Conservation (phyloP, 1,284 basidiomycete genomes). For the Ceratobasidium sp. region DNA sequence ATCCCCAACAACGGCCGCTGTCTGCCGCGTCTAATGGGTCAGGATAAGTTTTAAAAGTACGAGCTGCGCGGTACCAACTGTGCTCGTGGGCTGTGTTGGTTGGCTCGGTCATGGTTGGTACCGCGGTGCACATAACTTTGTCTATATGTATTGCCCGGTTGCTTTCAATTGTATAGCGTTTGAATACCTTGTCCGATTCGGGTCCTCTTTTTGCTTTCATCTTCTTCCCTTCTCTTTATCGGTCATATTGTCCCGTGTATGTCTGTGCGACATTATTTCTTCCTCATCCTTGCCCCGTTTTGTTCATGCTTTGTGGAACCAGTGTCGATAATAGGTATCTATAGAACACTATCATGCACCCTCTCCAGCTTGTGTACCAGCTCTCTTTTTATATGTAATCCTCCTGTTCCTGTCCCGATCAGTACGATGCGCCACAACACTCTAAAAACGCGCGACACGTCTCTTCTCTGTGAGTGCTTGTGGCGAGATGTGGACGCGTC, state of each 20-base stretch:
- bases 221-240: constrained; percentile 8
- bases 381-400: constrained; percentile 3
- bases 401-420: not conserved
- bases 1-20: constrained; percentile 17
- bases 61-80: constrained; percentile 12
- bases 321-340: constrained; percentile 34
- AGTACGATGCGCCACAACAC: not conserved
- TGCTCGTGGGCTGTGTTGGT: not conserved
- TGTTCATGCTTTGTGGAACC: constrained; percentile 21
- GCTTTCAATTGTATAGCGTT: constrained; percentile 23
- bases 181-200: constrained; percentile 20
- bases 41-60: constrained; percentile 9
- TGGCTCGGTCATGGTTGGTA: constrained; percentile 18
- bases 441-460: constrained; percentile 34
- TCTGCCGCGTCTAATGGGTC: constrained; percentile 31
- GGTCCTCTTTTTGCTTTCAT: not conserved
- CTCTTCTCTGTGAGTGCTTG: constrained; percentile 42
- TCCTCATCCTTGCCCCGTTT: not conserved
- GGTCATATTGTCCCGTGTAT: constrained; percentile 18
- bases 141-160: constrained; percentile 31
- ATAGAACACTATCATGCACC: constrained; percentile 33
- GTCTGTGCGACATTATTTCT: constrained; percentile 28
- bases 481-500: constrained; percentile 34
- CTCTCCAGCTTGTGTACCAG: constrained; percentile 9
- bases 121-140: constrained; percentile 11